Evolutionary conservation across 2,329 filamentous ascomycete genomes (phyloP).

Genomic region (Aureobasidium sp.): DNA sequence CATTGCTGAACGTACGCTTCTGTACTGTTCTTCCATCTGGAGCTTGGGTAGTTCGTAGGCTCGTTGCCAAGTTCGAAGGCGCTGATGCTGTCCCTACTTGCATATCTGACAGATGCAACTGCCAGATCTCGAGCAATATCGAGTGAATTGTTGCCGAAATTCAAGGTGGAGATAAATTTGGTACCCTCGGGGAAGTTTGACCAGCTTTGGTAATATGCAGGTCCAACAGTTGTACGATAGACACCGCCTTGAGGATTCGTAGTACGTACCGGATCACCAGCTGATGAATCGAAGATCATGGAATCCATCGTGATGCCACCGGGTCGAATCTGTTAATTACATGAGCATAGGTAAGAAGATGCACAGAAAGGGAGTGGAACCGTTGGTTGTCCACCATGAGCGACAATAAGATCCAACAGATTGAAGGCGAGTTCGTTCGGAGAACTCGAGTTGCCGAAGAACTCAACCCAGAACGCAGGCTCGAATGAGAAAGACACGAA

Average conservation of each 20-base stretch:
- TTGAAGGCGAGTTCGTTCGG: slow-evolving; percentile 25
- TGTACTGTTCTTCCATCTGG: slow-evolving; percentile 24
- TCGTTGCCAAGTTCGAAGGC: slow-evolving; percentile 28
- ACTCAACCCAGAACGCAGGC: slow-evolving; percentile 28
- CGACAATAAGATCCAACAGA: slow-evolving; percentile 23
- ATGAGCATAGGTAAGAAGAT: not conserved
- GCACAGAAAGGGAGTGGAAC: not conserved
- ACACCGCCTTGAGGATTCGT: slow-evolving; percentile 24
- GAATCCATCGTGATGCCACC: slow-evolving; percentile 28
- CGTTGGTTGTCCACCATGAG: slow-evolving; percentile 24
- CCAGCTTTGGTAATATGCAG: slow-evolving; percentile 28
- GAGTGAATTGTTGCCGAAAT: slow-evolving; percentile 26
- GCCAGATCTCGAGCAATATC: slow-evolving; percentile 25
- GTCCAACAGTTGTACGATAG: slow-evolving; percentile 26
- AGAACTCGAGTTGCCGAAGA: slow-evolving; percentile 24
- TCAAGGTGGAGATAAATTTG: slow-evolving; percentile 26
- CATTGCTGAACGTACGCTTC: slow-evolving; percentile 26
- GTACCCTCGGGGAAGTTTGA: slow-evolving; percentile 26
- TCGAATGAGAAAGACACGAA: slow-evolving; percentile 27
- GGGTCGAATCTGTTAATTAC: slow-evolving; percentile 20
- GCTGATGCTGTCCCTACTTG: slow-evolving; percentile 20
- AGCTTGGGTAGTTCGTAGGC: slow-evolving; percentile 25
- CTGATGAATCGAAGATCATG: slow-evolving; percentile 25
- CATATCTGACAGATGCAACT: slow-evolving; percentile 25
- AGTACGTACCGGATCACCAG: slow-evolving; percentile 22